Base-by-base conservation (phyloP, 2,329 filamentous ascomycete genomes). In the Penicillium sumatraense region DNA sequence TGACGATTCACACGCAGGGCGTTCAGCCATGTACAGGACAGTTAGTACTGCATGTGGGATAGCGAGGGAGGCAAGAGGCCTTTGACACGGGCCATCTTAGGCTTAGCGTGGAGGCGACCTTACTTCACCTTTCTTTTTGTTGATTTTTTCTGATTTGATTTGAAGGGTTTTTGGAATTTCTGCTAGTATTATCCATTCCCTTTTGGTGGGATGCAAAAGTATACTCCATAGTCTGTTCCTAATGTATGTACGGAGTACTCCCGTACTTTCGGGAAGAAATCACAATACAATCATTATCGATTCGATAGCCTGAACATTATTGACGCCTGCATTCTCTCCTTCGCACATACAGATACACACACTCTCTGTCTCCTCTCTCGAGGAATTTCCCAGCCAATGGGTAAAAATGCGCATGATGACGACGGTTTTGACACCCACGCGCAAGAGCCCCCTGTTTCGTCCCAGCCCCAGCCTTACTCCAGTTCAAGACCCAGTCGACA, bases 71-170 rank as follows among this genome's bases (percentile, higher is more conserved):
- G 20, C n/a, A n/a, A 16, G 47, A n/a, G 24, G 13, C 20, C 38
- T 56, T 59, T 51, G 58, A 62, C 60, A 61, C 60, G 60, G 60
- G 56, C 60, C 58, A 59, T 41, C 56, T 46, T 44, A 36, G 58
- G 63, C 57, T 55, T 65, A 65, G 63, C 57, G 63, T 50, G 50
- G 29, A 56, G 49, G 9, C 27, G 59, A 64, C 62, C 61, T 64
- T 63, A 62, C 62, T 63, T 63, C 50, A 51, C 27, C 9, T 24
- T 41, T 5, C n/a, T 23, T 23, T 38, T 38, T 40, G 10, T 40
- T 40, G 21, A 5, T 13, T 42, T 42, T 16, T 16, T 26, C 21
- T 38, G 35, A 20, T 38, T 38, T 38, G 18, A 38, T 38, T 16
- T 16, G 35, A 9, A 33, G 4, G 4, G 13, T 9, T 14, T 38